phyloP scores from a whole-genome alignment of 2,329 filamentous ascomycete species.

The Neoscytalidium dimidiatum region DNA sequence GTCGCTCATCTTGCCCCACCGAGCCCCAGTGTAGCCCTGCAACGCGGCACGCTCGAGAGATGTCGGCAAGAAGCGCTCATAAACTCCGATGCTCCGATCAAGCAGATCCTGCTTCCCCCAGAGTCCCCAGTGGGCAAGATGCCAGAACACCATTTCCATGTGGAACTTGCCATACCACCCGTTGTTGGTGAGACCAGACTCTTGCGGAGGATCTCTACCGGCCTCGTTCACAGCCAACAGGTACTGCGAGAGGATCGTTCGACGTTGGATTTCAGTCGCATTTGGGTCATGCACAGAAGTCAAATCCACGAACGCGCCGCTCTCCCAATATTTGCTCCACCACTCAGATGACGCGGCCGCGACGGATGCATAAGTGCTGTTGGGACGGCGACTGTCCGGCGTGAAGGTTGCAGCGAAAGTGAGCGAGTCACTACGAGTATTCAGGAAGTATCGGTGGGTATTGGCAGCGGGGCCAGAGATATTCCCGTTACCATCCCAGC shows the following conservation, averaged over 20 bases:
- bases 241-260: slow-evolving; percentile 57
- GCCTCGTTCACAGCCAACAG: slow-evolving; percentile 56
- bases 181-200: slow-evolving; percentile 53
- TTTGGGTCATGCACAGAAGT: slow-evolving; percentile 41
- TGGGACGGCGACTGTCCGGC: slow-evolving; percentile 25
- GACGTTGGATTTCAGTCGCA: slow-evolving; percentile 54
- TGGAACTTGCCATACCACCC: slow-evolving; percentile 61
- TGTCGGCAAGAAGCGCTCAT: slow-evolving; percentile 48
- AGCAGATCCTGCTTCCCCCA: slow-evolving; percentile 52
- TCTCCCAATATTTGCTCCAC: slow-evolving; percentile 55
- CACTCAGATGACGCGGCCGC: slow-evolving; percentile 39
- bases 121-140: slow-evolving; percentile 53
- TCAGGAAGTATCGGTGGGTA: slow-evolving; percentile 49
- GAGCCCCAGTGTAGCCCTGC: slow-evolving; percentile 46
- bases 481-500: slow-evolving; percentile 40
- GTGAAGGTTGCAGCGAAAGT: slow-evolving; percentile 30
- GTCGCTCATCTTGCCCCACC: slow-evolving; percentile 61
- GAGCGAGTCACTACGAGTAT: slow-evolving; percentile 29
- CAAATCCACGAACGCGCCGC: slow-evolving; percentile 56
- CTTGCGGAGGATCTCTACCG: slow-evolving; percentile 52
- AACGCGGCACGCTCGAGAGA: slow-evolving; percentile 37
- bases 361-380: slow-evolving; percentile 27
- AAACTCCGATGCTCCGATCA: slow-evolving; percentile 50
- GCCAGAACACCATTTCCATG: slow-evolving; percentile 59
- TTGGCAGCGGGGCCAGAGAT: slow-evolving; percentile 37